Evolutionary conservation across 108 stramenopile species (phyloP).

Genomic region (Hondaea fermentalgiana): DNA sequence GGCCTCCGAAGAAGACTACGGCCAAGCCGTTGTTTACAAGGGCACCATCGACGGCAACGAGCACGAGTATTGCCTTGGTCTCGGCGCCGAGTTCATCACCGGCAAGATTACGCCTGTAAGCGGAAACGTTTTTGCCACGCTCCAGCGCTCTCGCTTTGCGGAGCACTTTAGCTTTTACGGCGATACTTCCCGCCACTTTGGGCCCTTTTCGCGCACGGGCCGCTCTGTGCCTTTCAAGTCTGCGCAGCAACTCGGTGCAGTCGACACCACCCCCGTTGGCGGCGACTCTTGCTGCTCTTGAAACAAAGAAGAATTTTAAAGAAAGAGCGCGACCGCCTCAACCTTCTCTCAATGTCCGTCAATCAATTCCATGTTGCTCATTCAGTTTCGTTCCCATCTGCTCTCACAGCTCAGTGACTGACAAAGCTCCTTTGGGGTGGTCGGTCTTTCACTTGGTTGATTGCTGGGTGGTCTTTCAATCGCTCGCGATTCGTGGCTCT

Average conservation of each 20-base stretch:
- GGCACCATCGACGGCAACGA: slow-evolving; percentile 74
- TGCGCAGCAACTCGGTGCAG: neutral
- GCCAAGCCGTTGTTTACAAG: slow-evolving; percentile 90
- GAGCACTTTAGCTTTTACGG: slow-evolving; percentile 80
- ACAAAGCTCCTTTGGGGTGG: too few relatives aligned
- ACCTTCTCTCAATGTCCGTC: too few relatives aligned
- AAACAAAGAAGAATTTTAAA: too few relatives aligned
- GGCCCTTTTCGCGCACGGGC: slow-evolving; percentile 81
- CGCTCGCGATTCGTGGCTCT: too few relatives aligned
- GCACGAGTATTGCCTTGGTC: slow-evolving; percentile 74
- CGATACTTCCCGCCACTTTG: slow-evolving; percentile 70
- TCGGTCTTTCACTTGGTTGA: too few relatives aligned
- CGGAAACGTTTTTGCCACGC: slow-evolving; percentile 88
- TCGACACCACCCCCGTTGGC: neutral
- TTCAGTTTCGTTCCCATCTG: too few relatives aligned
- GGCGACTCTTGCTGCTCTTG: neutral
- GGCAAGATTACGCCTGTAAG: slow-evolving; percentile 82
- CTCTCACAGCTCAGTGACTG: too few relatives aligned
- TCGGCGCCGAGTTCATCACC: slow-evolving; percentile 77
- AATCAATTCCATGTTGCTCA: too few relatives aligned
- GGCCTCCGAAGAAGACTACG: slow-evolving; percentile 83
- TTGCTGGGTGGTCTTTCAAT: too few relatives aligned
- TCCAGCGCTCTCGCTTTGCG: slow-evolving; percentile 64
- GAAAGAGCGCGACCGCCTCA: too few relatives aligned
- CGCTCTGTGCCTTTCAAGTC: slow-evolving; percentile 28